Base-by-base conservation (phyloP, 768 basidiomycete genomes). In the Pisolithus orientalis region DNA sequence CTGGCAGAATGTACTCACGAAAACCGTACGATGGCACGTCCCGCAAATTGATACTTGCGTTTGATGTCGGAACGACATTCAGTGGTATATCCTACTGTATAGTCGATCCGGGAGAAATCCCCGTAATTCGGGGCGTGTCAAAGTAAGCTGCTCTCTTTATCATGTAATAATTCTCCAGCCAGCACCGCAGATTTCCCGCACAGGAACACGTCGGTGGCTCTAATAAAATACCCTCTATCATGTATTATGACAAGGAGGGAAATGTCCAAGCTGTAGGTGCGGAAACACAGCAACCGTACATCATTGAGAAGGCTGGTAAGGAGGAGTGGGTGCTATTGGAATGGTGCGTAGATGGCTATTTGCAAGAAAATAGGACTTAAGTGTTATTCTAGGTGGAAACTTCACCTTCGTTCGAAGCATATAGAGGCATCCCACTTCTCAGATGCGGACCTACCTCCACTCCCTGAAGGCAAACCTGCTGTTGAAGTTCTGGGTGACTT, bases 401-500 rank as follows among this genome's bases (percentile, higher is more conserved):
- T 74, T 54, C 57, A 74, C 59, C 57, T 75, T 54, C 63, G 64
- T 5, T 59, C 70, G 4, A 63, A 59, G 44, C 56, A 65, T 10
- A 53, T 68, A 1, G 54, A 52, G 21, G 52, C 63, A 4, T 52
- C 64, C 8, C 59, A 63, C 28, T 53, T 60, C 39, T 47, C 53
- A 5, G 59, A 66, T 27, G 56, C 49, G 6, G 59, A 64, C 2
- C 53, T 73, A 14, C 68, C 68, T 1, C 65, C 66, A 4, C 61
- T 78, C 0, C 75, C 75, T 0, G 17, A 40, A 0, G 64, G 65
- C n/a, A 75, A 72, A 51, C 62, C 65, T 27, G 64, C 65, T 0
- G 58, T 69, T 6, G 61, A 69, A 17, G 64, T 78, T 42, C 68
- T 79, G 17, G 68, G 67, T 5, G 76, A 79, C 55, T 76, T 75